A percentile compares a stretch with the other conserved stretches of the same genome.
Conservation (phyloP, 78 protist genomes). For the Paratrimastix pyriformis region DNA sequence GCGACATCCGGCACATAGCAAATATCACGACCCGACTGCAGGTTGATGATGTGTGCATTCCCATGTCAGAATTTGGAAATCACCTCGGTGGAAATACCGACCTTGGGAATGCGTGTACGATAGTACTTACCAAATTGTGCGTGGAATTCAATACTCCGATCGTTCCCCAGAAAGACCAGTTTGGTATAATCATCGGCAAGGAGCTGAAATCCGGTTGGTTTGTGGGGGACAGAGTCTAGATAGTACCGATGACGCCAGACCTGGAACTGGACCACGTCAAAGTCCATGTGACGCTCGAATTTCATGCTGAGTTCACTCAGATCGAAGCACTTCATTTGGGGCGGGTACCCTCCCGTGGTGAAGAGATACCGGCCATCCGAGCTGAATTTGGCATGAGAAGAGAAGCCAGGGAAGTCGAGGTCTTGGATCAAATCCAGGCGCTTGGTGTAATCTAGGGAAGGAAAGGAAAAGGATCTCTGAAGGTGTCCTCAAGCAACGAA, state of each 20-base stretch:
- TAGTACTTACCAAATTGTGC: conserved; percentile 69
- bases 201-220: conserved; percentile 2
- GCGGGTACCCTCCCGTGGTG: conserved; percentile 73
- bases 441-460: conserved; percentile 15
- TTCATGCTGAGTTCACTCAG: conserved; percentile 67
- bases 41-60: neutral
- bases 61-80: neutral
- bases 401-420: conserved; percentile 70
- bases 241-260: too few species aligned
- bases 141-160: conserved; percentile 82
- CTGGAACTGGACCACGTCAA: conserved; percentile 53
- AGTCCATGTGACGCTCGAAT: conserved; percentile 63
- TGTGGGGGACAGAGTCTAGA: too few species aligned
- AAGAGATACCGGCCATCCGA: conserved; percentile 58
- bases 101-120: conserved; percentile 61
- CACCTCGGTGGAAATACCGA: neutral
- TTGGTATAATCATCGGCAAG: conserved; percentile 84
- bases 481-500: neutral
- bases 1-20: conserved; percentile 53
- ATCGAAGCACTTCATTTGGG: conserved; percentile 77
- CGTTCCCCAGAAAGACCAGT: conserved; percentile 59
- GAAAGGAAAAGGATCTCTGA: neutral
- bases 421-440: conserved; percentile 88
- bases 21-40: conserved; percentile 65
- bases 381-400: conserved; percentile 39